Evolutionary conservation across 257 asterid genomes (phyloP).

Genomic region (Phtheirospermum japonicum): DNA sequence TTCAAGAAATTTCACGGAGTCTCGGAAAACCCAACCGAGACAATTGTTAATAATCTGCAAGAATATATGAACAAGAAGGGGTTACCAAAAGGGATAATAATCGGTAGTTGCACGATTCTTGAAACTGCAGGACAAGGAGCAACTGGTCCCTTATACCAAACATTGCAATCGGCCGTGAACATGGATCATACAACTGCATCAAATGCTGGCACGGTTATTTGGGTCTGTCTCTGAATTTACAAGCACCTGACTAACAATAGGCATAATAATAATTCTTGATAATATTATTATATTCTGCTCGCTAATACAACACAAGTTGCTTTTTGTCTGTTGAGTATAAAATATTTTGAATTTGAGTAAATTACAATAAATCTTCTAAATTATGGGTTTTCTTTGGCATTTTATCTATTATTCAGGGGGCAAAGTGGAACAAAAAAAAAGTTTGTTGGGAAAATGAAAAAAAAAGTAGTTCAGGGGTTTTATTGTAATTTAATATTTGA

Average conservation of each 20-base stretch:
- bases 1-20: constrained; percentile 79
- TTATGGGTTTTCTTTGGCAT: no score
- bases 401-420: no score
- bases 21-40: constrained; percentile 84
- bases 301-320: no score
- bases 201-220: constrained; percentile 50
- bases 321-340: background rate
- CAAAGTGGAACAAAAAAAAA: no score
- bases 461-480: no score
- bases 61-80: constrained; percentile 60
- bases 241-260: background rate
- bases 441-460: no score
- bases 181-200: constrained; percentile 32
- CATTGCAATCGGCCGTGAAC: constrained; percentile 52
- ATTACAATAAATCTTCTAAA: no score
- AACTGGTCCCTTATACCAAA: constrained; percentile 52
- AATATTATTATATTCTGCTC: no score
- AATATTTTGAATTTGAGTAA: background rate
- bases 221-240: constrained; percentile 43
- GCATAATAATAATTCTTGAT: background rate
- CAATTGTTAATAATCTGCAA: constrained; percentile 55
- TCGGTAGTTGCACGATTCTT: constrained; percentile 76
- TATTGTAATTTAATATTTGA: no score
- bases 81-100: constrained; percentile 61
- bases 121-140: constrained; percentile 87